Percentiles rank a stretch among this genome's conserved stretches.
Evolutionary conservation across 2,329 filamentous ascomycete genomes (phyloP).

Genomic region (Teratosphaeria epicoccoides): DNA sequence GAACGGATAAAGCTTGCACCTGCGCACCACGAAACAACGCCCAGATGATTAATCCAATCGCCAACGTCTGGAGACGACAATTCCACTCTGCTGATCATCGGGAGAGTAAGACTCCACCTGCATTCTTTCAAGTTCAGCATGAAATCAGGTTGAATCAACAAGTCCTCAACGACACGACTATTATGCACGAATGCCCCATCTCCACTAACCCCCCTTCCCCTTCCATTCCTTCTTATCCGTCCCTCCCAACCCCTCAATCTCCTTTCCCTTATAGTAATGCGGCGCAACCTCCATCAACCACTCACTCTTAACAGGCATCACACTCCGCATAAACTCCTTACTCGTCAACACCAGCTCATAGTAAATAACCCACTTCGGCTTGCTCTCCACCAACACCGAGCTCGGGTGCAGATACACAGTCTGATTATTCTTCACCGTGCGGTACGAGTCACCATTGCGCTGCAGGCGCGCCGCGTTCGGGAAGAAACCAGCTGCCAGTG

Average conservation of each 20-base stretch:
- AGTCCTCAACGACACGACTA: not conserved
- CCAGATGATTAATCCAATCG: too few species aligned
- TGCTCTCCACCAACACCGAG: constrained; percentile 64
- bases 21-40: too few species aligned
- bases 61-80: too few species aligned
- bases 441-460: constrained; percentile 74
- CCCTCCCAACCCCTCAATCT: constrained; percentile 64
- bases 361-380: constrained; percentile 82
- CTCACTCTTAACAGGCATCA: constrained; percentile 70
- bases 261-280: constrained; percentile 88
- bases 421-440: constrained; percentile 81
- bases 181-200: too few species aligned
- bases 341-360: constrained; percentile 71
- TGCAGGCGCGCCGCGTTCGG: constrained; percentile 79
- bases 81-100: too few species aligned
- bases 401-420: constrained; percentile 88
- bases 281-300: constrained; percentile 87
- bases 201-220: not conserved
- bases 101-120: too few species aligned
- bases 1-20: too few species aligned
- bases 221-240: not conserved
- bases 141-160: not conserved
- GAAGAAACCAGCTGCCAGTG: constrained; percentile 87
- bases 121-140: too few species aligned
- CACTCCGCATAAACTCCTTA: constrained; percentile 87